Conservation (phyloP, 2,329 filamentous ascomycete genomes). For the Penicillium sp. region DNA sequence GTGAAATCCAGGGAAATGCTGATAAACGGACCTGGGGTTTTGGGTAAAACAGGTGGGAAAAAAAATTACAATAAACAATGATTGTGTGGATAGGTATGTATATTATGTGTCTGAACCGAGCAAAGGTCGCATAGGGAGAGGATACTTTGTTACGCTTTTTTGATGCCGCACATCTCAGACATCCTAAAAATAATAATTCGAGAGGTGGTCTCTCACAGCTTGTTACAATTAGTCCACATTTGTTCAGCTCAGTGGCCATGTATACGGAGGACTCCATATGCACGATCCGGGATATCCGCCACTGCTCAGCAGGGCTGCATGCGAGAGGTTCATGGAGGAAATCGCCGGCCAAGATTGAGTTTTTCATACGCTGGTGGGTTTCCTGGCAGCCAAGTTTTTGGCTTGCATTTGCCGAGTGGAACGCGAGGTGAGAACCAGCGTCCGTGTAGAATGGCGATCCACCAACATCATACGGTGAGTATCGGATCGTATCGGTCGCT, state of each 20-base stretch:
- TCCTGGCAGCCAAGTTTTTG: conserved; percentile 1
- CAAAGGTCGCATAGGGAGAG: no score
- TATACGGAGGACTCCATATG: not conserved
- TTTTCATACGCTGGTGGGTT: conserved; percentile 6
- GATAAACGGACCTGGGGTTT: no score
- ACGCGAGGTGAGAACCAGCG: conserved; percentile 2
- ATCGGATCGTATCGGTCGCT: conserved; percentile 5
- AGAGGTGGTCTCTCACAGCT: not conserved
- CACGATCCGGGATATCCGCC: conserved; percentile 18
- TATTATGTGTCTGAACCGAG: no score
- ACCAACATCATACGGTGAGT: conserved; percentile 6
- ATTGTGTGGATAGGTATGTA: not conserved
- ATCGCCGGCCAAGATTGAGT: conserved; percentile 12
- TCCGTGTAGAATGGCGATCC: conserved; percentile 5
- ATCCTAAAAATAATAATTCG: conserved; percentile 1
- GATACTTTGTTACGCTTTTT: not conserved
- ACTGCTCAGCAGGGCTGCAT: conserved; percentile 11
- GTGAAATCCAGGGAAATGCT: not conserved
- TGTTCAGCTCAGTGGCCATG: conserved; percentile 4
- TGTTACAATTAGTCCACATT: conserved; percentile 10
- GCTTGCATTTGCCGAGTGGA: not conserved
- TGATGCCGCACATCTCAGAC: not conserved
- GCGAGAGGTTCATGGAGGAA: conserved; percentile 5
- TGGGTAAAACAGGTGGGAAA: no score
- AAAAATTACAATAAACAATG: no score